phyloP scores from a whole-genome alignment of 768 basidiomycete genomes.

The Terana coerulea region DNA sequence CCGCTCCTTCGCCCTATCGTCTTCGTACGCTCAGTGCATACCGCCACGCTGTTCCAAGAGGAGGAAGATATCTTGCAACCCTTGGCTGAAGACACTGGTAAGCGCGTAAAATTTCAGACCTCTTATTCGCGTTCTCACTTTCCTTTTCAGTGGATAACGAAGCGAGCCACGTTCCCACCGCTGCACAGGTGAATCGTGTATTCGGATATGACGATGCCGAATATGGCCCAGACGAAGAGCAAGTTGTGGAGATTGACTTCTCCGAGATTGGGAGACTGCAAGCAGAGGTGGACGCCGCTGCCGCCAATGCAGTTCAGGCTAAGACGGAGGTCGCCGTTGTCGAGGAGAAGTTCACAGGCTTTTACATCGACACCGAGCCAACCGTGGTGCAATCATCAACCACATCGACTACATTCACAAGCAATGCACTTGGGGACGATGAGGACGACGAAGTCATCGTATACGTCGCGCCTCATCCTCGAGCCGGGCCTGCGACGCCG shows the following conservation, averaged over 20 bases:
- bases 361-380: constrained; percentile 33
- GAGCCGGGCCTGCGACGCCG: constrained; percentile 23
- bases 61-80: constrained; percentile 63
- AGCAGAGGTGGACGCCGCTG: constrained; percentile 34
- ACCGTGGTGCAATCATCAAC: too few species aligned
- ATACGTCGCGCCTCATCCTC: constrained; percentile 73
- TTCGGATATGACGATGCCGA: constrained; percentile 38
- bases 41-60: constrained; percentile 45
- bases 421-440: constrained; percentile 8
- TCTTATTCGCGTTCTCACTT: neutral
- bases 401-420: too few species aligned
- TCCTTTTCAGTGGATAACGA: constrained; percentile 41
- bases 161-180: constrained; percentile 61
- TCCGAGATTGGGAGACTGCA: constrained; percentile 50
- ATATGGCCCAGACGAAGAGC: constrained; percentile 17
- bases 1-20: constrained; percentile 63
- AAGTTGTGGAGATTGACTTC: constrained; percentile 51
- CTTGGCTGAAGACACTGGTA: constrained; percentile 47
- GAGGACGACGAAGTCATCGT: constrained; percentile 69
- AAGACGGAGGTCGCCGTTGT: constrained; percentile 12
- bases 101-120: too few species aligned
- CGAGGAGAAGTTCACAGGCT: constrained; percentile 36
- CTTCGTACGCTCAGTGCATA: constrained; percentile 61
- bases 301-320: constrained; percentile 1
- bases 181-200: constrained; percentile 59